These are phyloP conservation scores for Backusella tarrabulga DNA, from an alignment of 192 early-diverging fungal genomes.

Conservation along the genomic window DNA sequence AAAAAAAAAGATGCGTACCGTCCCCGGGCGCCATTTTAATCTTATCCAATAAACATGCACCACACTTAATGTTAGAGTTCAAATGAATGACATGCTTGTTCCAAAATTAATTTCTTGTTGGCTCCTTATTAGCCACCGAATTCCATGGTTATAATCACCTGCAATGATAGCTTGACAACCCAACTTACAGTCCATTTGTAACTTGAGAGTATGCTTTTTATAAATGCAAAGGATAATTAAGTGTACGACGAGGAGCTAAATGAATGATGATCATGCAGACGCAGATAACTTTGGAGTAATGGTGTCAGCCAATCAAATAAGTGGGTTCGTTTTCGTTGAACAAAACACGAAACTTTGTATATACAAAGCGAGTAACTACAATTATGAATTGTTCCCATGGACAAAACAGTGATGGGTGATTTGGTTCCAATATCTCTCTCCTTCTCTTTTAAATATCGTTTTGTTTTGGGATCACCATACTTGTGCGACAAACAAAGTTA, in stretches of 20 bases:
- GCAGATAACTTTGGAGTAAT: not conserved
- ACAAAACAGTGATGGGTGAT: not conserved
- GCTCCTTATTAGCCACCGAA: not conserved
- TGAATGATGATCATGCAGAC: conserved; percentile 2
- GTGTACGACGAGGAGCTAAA: not conserved
- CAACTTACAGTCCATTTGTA: not conserved
- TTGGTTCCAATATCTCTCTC: not conserved
- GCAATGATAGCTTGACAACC: not conserved
- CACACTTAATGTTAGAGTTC: not conserved
- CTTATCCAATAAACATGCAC: conserved; percentile 12
- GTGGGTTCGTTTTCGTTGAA: not conserved
- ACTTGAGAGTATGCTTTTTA: not conserved
- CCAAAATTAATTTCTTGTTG: conserved; percentile 5
- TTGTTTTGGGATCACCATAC: not conserved
- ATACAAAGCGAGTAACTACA: not conserved
- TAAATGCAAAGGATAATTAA: not conserved
- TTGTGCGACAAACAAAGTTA: not conserved
- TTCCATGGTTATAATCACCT: not conserved
- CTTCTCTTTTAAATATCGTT: not conserved
- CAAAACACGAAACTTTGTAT: conserved; percentile 7
- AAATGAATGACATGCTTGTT: not conserved
- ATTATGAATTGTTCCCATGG: not conserved
- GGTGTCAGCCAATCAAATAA: not conserved
- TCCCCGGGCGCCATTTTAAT: conserved; percentile 11
- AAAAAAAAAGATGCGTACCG: conserved; percentile 3